Base-by-base conservation (phyloP, 2,329 filamentous ascomycete genomes). In the Bipolaris cookei region DNA sequence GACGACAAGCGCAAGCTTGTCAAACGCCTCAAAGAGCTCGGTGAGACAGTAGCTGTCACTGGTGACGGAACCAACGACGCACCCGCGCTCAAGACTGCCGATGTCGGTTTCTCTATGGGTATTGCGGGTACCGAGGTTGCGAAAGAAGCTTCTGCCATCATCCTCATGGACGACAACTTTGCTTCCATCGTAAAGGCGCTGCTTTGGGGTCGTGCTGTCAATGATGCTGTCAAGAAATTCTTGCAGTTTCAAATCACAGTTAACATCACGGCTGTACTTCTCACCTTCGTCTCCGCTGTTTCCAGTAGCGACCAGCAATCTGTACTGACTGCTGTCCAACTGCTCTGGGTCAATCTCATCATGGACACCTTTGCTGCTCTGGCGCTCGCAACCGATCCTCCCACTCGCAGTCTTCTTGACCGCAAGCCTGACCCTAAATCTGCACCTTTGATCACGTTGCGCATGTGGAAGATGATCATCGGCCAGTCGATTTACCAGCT, bases 381-480 rank as follows among this genome's bases (percentile, higher is more conserved):
- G 38, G 92, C 92, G 7, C 84, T 97, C 51, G 92, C 92, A 1
- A 97, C 92, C 1, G 92, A 97, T 73, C 91, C 92, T n/a, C 92
- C 92, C 0, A 90, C 90, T 11, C 88, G 90, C 50, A 90, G 87
- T 65, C 88, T 97, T 23, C 80, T 97, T 48, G 82, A 96, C 66
- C 87, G 92, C 54, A 92, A 91, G 76, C 91, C 91, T 1, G 87
- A 91, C 56, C 84, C 87, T 2, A 92, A 92, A 71, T 88, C 85
- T 28, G 88, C 89, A 6, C 83, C 89, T 1, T 81, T 94, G 5
- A 95, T 98, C 67, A 96, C 92, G 1, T 81, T 89, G 32, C 93
- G 90, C 16, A 98, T 98, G 94, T 75, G 94, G 94, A 98, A 98
- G 83, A 98, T 98, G 94, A 97, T 98, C 61, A 84, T 97, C 42